Evolutionary conservation across 1,139 yeast species (phyloP).

Genomic region (Yamadazyma sp.): DNA sequence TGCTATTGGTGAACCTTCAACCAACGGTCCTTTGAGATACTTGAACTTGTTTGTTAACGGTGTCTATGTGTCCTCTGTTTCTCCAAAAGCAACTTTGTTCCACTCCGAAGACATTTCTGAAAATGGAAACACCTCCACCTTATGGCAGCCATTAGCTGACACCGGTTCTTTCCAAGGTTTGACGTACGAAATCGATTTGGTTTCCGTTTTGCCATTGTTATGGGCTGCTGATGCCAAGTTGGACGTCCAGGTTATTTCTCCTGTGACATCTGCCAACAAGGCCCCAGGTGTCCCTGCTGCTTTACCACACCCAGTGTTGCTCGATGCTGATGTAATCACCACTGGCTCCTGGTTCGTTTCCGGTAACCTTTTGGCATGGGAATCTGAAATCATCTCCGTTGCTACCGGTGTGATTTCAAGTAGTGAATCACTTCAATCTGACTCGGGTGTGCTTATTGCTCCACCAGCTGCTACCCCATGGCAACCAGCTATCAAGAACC

Average conservation of each 20-base stretch:
- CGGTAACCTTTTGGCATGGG: constrained; percentile 20
- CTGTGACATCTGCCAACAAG: constrained; percentile 16
- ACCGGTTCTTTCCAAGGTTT: constrained; percentile 27
- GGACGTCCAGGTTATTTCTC: constrained; percentile 23
- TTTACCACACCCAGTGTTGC: constrained; percentile 16
- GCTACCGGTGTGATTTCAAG: constrained; percentile 12
- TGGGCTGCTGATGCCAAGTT: constrained; percentile 26
- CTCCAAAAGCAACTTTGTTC: constrained; percentile 28
- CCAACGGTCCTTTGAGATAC: constrained; percentile 23
- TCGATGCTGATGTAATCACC: constrained; percentile 10
- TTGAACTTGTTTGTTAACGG: constrained; percentile 24
- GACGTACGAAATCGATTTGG: constrained; percentile 26
- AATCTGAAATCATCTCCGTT: constrained; percentile 11
- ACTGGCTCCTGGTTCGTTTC: constrained; percentile 17
- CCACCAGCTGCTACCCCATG: constrained; percentile 19
- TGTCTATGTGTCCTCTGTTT: constrained; percentile 21
- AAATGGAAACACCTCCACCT: constrained; percentile 16
- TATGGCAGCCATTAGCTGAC: constrained; percentile 27
- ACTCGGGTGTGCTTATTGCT: constrained; percentile 15
- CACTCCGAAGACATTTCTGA: constrained; percentile 20
- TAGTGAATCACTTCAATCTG: constrained; percentile 12
- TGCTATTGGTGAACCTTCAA: constrained; percentile 12
- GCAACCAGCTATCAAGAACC: constrained; percentile 16
- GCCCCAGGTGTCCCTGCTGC: constrained; percentile 17
- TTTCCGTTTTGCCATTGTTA: constrained; percentile 26